Percentiles rank a stretch among this genome's conserved stretches.
Evolutionary conservation across 106 monocot genomes (phyloP).

Genomic region (Agapanthus africanus): DNA sequence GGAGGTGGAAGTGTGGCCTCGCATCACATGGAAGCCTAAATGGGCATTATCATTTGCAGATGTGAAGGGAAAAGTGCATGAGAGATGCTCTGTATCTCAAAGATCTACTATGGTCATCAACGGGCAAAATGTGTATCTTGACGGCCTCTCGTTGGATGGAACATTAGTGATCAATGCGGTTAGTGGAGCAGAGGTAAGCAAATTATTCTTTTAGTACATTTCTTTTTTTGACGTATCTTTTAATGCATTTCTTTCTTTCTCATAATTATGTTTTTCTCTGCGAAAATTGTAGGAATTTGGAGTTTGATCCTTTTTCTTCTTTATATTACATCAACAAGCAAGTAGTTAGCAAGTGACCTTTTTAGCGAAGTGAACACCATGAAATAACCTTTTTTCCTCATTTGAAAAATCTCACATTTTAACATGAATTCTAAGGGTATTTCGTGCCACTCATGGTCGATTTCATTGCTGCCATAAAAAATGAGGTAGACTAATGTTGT

Average conservation of each 20-base stretch:
- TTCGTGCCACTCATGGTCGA: not conserved
- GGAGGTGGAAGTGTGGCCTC: constrained; percentile 97
- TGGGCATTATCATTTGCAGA: constrained; percentile 72
- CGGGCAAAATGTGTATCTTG: constrained; percentile 49
- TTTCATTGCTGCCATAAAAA: not conserved
- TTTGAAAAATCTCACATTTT: too few relatives aligned
- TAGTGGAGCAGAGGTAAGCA: constrained; percentile 68
- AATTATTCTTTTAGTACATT: not conserved
- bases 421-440: too few relatives aligned
- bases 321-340: not conserved
- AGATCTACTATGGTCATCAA: constrained; percentile 62
- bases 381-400: too few relatives aligned
- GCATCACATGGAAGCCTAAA: constrained; percentile 72
- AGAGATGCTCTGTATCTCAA: constrained; percentile 56
- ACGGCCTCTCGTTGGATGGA: constrained; percentile 67
- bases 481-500: not conserved
- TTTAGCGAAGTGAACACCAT: too few relatives aligned
- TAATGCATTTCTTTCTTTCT: too few relatives aligned
- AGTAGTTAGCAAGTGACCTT: too few relatives aligned
- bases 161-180: constrained; percentile 47
- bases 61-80: constrained; percentile 53
- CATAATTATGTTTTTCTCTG: too few relatives aligned
- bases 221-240: too few relatives aligned
- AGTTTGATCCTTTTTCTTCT: too few relatives aligned
- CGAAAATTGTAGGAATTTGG: not conserved